These are phyloP conservation scores for Amanita brunnescens DNA, from an alignment of 768 basidiomycete genomes.

Conservation along the genomic window DNA sequence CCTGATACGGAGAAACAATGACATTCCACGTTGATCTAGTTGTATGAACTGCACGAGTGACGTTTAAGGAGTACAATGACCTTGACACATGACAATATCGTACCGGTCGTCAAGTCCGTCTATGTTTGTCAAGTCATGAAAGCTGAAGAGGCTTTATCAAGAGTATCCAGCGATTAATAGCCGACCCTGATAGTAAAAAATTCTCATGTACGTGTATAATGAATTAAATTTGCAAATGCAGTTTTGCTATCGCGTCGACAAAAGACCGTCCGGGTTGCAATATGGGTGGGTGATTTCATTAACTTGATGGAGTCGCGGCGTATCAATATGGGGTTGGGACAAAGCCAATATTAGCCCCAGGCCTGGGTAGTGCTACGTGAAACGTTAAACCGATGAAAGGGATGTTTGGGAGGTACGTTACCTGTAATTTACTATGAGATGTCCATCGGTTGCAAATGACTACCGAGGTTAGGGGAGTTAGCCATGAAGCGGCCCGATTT, in stretches of 20 bases:
- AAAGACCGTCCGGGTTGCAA: background rate
- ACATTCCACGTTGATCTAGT: background rate
- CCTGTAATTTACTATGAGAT: conserved; percentile 92
- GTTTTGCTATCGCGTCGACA: background rate
- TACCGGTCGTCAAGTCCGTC: background rate
- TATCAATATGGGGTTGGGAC: background rate
- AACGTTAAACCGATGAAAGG: background rate
- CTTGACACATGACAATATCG: background rate
- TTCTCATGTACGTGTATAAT: background rate
- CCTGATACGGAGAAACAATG: background rate
- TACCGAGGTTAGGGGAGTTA: conserved; percentile 17
- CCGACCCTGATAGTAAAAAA: background rate
- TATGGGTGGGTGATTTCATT: background rate
- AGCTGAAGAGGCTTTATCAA: background rate
- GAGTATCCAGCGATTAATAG: conserved; percentile 1
- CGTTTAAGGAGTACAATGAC: background rate
- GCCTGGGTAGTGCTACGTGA: conserved; percentile 31
- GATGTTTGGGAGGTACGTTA: conserved; percentile 14
- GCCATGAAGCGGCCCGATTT: background rate
- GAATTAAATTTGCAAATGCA: background rate
- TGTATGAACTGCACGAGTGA: background rate
- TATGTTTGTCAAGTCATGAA: background rate
- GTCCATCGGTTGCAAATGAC: conserved; percentile 84
- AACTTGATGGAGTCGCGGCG: background rate
- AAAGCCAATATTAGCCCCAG: conserved; percentile 27